Conservation (phyloP, 345 rosid species). For the Pistacia atlantica region DNA sequence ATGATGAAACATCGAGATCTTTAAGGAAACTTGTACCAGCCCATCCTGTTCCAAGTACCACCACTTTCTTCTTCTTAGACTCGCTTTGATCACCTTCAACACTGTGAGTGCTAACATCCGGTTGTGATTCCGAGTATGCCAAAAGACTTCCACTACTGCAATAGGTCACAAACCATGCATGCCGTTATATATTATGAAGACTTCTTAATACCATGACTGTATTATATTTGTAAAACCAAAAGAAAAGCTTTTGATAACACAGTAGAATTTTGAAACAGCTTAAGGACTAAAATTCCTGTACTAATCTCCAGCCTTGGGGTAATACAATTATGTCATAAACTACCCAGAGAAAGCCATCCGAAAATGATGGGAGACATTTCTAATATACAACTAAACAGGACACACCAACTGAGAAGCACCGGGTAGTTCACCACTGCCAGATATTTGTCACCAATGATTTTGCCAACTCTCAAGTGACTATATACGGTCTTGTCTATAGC, state of each 20-base stretch:
- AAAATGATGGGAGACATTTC: neutral
- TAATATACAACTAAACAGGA: no score
- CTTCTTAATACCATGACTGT: neutral
- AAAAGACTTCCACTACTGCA: constrained; percentile 74
- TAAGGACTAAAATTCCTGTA: neutral
- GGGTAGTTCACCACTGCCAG: no score
- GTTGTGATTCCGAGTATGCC: constrained; percentile 68
- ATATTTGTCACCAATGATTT: no score
- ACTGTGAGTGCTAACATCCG: constrained; percentile 28
- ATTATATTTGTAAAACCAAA: neutral
- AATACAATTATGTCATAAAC: neutral
- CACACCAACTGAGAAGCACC: no score
- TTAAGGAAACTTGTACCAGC: constrained; percentile 91
- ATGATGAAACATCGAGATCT: constrained; percentile 64
- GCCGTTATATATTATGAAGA: neutral
- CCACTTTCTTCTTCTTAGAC: constrained; percentile 64
- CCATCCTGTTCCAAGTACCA: constrained; percentile 99
- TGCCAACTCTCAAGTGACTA: no score
- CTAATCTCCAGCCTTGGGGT: neutral
- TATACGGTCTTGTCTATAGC: no score
- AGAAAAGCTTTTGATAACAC: neutral
- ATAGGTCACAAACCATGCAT: constrained; percentile 4
- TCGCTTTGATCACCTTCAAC: constrained; percentile 36
- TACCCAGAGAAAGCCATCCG: neutral
- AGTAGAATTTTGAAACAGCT: neutral